Evolutionary conservation across 2,329 filamentous ascomycete species (phyloP).

Genomic region (Beauveria asiatica): DNA sequence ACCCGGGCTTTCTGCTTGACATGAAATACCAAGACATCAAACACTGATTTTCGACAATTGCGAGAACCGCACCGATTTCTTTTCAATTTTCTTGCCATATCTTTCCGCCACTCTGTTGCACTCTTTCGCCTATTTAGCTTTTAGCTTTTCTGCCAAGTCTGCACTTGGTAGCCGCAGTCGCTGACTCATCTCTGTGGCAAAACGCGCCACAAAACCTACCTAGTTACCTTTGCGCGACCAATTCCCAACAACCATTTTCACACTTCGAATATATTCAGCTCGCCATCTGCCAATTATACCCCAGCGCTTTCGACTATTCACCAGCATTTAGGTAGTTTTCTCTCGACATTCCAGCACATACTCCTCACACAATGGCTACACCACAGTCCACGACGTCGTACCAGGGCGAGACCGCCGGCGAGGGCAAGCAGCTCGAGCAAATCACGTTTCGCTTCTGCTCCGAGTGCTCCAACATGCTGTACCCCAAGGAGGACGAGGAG

Average conservation of each 20-base stretch:
- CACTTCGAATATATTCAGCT: background rate
- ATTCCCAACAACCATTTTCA: background rate
- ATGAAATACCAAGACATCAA: too few species aligned
- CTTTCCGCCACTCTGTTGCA: too few species aligned
- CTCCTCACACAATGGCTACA: constrained; percentile 41
- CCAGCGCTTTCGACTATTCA: background rate
- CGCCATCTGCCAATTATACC: background rate
- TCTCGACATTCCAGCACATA: background rate
- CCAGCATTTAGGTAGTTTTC: background rate
- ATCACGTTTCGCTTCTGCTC: constrained; percentile 97
- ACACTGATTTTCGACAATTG: too few species aligned
- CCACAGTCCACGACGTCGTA: constrained; percentile 42
- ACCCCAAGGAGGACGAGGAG: constrained; percentile 86
- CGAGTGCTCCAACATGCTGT: constrained; percentile 97
- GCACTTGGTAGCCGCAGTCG: background rate
- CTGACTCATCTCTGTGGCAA: background rate
- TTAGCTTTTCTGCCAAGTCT: too few species aligned
- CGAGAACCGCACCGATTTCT: too few species aligned
- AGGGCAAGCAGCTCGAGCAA: constrained; percentile 57
- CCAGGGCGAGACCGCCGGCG: constrained; percentile 27
- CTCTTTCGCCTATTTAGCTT: too few species aligned
- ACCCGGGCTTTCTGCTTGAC: too few species aligned
- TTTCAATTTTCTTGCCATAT: too few species aligned
- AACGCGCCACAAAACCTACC: background rate
- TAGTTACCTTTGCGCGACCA: background rate